Base-by-base conservation (phyloP, 116 monocot genomes). In the Trichopus zeylanicus region DNA sequence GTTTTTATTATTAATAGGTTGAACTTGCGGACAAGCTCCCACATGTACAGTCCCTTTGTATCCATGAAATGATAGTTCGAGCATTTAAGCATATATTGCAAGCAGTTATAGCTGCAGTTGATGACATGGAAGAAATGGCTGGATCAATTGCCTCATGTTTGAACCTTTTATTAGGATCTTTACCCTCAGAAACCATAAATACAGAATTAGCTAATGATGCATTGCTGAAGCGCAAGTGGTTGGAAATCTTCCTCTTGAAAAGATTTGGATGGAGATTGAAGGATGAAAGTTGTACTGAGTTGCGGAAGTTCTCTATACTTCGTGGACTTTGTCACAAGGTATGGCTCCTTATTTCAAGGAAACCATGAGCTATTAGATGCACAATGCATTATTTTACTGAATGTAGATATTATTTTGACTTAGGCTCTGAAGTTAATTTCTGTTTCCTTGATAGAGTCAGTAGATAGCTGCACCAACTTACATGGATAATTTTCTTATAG, bases 281-380 rank as follows among this genome's bases (percentile, higher is more conserved):
- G 62, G 82, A 76, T 24, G 84, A 90, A 47, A 60, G 23, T 60
- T 71, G 38, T 22, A 63, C 13, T 49, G 77, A 95, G 52, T 48
- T 90, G 53, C 80, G 90, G 70, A 95, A 87, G 68, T 79, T 84
- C 72, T 73, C 90, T 26, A 78, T 95, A 65, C 83, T 95, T 35
- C 86, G 90, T 65, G 90, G 95, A 6, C 74, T 95, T 72, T 95
- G 90, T 68, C 90, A 95, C 72, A 95, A 95, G 90, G 95, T 86
- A 35, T 23, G 51, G 16, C 42, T 1, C 42, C 3, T 16, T n/a
- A n/a, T n/a, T n/a, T n/a, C n/a, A n/a, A n/a, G n/a, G n/a, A n/a
- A n/a, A n/a, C n/a, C n/a, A n/a, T n/a, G n/a, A 18, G 12, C 18
- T 42, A 42, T 26, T 16, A 30, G 57, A 11, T 21, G 56, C n/a